Percentiles rank a stretch among this genome's conserved stretches.
These are phyloP conservation scores for Lichtheimia hyalospora DNA, from an alignment of 371 early-diverging fungal genomes.

Conservation along the genomic window DNA sequence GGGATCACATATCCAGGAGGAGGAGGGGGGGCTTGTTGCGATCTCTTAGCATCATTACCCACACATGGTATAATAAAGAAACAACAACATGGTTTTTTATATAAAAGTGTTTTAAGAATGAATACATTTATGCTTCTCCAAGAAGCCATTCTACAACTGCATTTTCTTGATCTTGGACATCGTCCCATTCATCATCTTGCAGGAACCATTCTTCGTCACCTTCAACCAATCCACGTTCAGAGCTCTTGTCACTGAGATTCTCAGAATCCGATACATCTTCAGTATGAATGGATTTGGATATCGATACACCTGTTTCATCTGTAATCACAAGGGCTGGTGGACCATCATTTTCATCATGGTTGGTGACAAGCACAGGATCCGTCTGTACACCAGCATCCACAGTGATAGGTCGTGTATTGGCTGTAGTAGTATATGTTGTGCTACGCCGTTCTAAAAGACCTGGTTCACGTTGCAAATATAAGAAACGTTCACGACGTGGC, in stretches of 20 bases:
- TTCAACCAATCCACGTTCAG: constrained; percentile 16
- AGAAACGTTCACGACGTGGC: constrained; percentile 38
- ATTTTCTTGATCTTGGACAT: constrained; percentile 17
- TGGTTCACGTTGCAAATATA: constrained; percentile 41
- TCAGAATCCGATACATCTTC: constrained; percentile 1
- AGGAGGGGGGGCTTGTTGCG: no score
- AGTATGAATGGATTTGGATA: constrained; percentile 10
- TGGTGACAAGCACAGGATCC: constrained; percentile 8
- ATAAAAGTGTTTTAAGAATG: no score
- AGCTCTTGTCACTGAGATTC: constrained; percentile 8
- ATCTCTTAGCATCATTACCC: no score
- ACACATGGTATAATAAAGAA: no score
- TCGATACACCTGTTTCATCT: constrained; percentile 6
- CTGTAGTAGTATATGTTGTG: constrained; percentile 11
- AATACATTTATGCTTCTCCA: constrained; percentile 15
- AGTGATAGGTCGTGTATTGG: neutral
- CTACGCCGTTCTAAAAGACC: constrained; percentile 27
- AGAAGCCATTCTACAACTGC: constrained; percentile 25
- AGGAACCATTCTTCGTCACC: constrained; percentile 28
- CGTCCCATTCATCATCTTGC: constrained; percentile 25
- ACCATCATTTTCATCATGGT: neutral
- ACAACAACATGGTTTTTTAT: no score
- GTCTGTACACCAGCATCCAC: constrained; percentile 20
- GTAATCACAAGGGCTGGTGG: constrained; percentile 20
- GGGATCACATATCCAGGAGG: no score